Conservation (phyloP, 2,329 filamentous ascomycete genomes). For the Camillea tinctor region DNA sequence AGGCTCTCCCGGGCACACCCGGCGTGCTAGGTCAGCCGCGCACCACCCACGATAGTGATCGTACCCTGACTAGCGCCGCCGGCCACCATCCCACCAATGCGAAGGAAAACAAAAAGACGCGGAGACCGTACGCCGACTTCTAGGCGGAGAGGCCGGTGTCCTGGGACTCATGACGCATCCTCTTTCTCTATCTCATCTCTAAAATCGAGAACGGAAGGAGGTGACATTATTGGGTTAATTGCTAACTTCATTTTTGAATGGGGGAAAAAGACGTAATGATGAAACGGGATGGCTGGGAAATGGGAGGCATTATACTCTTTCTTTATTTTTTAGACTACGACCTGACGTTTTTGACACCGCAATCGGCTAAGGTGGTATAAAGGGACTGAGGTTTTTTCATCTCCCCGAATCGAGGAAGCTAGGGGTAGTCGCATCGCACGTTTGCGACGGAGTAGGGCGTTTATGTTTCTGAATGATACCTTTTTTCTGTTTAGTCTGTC, state of each 20-base stretch:
- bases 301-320: neutral
- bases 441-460: neutral
- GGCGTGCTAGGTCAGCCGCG: conserved; percentile 11
- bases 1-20: conserved; percentile 21
- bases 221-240: neutral
- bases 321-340: neutral
- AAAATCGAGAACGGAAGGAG: too few relatives aligned
- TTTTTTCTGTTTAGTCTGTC: neutral
- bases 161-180: too few relatives aligned
- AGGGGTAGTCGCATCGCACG: neutral
- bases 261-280: neutral
- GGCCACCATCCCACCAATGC: conserved; percentile 7
- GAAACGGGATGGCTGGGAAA: neutral
- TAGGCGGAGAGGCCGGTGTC: conserved; percentile 6
- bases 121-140: conserved; percentile 21
- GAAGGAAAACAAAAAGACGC: conserved; percentile 14
- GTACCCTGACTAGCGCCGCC: conserved; percentile 24
- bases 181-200: neutral
- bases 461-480: neutral
- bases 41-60: conserved; percentile 28
- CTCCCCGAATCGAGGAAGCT: neutral
- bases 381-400: neutral
- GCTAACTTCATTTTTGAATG: neutral
- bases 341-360: neutral
- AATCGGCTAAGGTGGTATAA: neutral